Base-by-base conservation (phyloP, 2,329 filamentous ascomycete genomes). In the Colletotrichum cereale region DNA sequence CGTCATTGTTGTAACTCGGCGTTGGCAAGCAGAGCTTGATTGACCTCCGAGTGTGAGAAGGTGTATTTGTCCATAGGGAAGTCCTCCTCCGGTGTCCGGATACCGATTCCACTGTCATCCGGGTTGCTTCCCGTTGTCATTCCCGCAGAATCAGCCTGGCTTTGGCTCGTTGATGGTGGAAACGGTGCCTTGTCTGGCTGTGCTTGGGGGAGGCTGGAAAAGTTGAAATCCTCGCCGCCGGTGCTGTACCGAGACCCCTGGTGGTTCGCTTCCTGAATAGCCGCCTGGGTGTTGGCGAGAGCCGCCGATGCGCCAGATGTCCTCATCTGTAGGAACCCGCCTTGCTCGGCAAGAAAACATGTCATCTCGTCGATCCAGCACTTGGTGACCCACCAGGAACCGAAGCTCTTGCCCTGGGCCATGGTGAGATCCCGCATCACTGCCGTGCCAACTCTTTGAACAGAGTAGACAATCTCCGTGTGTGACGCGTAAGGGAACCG, bases 291-390 rank as follows among this genome's bases (percentile, higher is more conserved):
- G 63, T 82, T 82, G 21, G 78, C 72, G 26, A 71, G 73, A 4
- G 77, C 75, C 10, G 77, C 76, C 16, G 77, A 73, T 10, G 77
- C 76, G 14, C 80, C 80, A 5, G 81, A 82, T 10, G 81, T 82
- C 74, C 84, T 88, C 70, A 87, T 87, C 74, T 87, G 86, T 84
- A 98, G 91, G 78, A 98, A 98, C 0, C 96, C 96, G 62, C 95
- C 96, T 76, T 95, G 91, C 77, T 97, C 94, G 0, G 94, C 94
- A 75, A 97, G 86, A 87, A 97, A 98, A 68, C 92, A 88, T 61
- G 95, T 90, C 93, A 97, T 97, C 83, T 98, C 96, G 78, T 98
- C 95, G 63, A 98, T 89, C 87, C 96, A 98, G 69, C 96, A 95
- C 80, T 98, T 97, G 4, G 95, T 95, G 69, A 98, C 93, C 93